Evolutionary conservation across 805 yeast species (phyloP).

Genomic region (Naumovozyma dairenensis): DNA sequence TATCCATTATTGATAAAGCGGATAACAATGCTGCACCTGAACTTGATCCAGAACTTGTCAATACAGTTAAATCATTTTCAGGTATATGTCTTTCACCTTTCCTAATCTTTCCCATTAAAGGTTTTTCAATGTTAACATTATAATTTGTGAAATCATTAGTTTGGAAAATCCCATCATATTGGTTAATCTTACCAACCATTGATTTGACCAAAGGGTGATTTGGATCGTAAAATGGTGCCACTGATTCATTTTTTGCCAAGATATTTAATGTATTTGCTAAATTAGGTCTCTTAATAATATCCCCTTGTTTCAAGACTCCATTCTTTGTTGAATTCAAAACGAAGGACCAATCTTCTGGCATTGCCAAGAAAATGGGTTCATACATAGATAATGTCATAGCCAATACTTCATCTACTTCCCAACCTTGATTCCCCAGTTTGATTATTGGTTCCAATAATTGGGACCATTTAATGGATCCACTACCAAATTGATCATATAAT

Average conservation of each 20-base stretch:
- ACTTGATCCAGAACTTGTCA: conserved; percentile 61
- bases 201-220: conserved; percentile 59
- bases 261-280: conserved; percentile 57
- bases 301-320: conserved; percentile 44
- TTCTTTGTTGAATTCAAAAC: conserved; percentile 31
- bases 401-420: conserved; percentile 39
- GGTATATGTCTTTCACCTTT: conserved; percentile 25
- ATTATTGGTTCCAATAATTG: conserved; percentile 70
- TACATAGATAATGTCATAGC: conserved; percentile 35
- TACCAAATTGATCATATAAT: conserved; percentile 50
- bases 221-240: conserved; percentile 75
- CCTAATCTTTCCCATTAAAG: conserved; percentile 21
- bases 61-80: conserved; percentile 36
- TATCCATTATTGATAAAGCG: conserved; percentile 58
- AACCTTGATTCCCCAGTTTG: conserved; percentile 55
- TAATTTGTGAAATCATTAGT: conserved; percentile 60
- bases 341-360: conserved; percentile 46
- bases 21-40: conserved; percentile 75
- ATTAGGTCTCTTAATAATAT: conserved; percentile 45
- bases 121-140: conserved; percentile 36
- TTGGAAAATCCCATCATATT: conserved; percentile 58
- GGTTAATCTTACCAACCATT: conserved; percentile 40
- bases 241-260: conserved; percentile 70
- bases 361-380: conserved; percentile 25
- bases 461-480: conserved; percentile 63